Evolutionary conservation across 495 filamentous ascomycete species (phyloP), one percentile per base, ranked within the genome.

Genomic region (Annulohypoxylon bovei): DNA sequence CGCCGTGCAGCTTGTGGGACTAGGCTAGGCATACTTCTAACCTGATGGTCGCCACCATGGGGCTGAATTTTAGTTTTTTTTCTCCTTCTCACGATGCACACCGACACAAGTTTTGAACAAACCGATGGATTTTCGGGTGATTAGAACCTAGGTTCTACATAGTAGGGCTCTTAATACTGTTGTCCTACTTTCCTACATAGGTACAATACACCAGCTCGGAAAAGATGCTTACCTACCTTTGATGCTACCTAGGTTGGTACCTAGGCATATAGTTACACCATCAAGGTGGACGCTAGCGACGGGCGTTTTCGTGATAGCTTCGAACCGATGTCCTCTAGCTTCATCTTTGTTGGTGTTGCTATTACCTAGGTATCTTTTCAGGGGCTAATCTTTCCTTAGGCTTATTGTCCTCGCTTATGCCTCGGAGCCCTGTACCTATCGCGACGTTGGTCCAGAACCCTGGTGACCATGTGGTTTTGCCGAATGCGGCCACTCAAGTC

Each of bases 1-100:
- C 70, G 70, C 65, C 5, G 5, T 54, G 49, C 52, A 46, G 50
- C 18, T 40, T 64, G 60, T 61, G 59, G 64, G 25, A 53, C 69
- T 6, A 11, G 33, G 33, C 33, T 20, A 11, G 42, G 27, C 18
- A 35, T 25, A 23, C 37, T 39, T 52, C 33, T 23, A 33, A 49
- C 32, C 9, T 42, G 53, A 58, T 23, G 53, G 53, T 40, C 32
- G 35, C 50, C 33, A 56, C 44, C 46, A 67, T 42, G 35, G 54
- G 46, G 47, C 56, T 60, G 47, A 56, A 6, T 1, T 42, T 40
- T 35, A 27, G 44, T 52, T 60, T 59, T 27, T 40, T 42, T 50
- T n/a, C 54, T 39, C 42, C n/a, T 22, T 52, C 28, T 22, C 9
- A 14, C 6, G 27, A 57, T 28, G 32, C 52, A 67, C 68, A 67